These are phyloP conservation scores for Filobasidium floriforme DNA, from an alignment of 768 basidiomycete genomes.

Conservation along the genomic window DNA sequence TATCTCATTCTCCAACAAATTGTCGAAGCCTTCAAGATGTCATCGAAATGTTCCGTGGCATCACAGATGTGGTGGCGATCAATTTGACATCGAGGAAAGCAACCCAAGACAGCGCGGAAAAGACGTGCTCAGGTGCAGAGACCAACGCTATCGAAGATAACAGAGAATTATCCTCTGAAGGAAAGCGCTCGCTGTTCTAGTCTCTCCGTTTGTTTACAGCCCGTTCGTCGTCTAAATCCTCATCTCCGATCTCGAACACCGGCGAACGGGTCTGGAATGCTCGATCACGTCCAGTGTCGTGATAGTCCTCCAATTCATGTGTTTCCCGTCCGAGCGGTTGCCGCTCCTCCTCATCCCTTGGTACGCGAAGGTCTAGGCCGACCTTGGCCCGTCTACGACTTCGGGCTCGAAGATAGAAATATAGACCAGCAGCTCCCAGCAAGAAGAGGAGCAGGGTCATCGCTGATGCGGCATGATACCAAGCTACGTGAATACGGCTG, in stretches of 20 bases:
- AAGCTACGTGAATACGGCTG: slow-evolving; percentile 52
- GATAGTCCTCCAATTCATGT: slow-evolving; percentile 69
- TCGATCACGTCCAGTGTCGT: slow-evolving; percentile 44
- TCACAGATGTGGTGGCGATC: too few species aligned
- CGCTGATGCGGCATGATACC: slow-evolving; percentile 86
- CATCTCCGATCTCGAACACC: slow-evolving; percentile 52
- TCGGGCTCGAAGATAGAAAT: slow-evolving; percentile 70
- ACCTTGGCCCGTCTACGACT: slow-evolving; percentile 38
- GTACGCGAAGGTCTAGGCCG: slow-evolving; percentile 18
- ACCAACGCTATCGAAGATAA: too few species aligned
- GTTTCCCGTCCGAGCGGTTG: slow-evolving; percentile 46
- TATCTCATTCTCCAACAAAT: too few species aligned
- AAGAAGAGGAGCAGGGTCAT: slow-evolving; percentile 74
- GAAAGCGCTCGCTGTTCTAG: not conserved
- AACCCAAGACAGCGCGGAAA: too few species aligned
- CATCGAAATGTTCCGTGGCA: too few species aligned
- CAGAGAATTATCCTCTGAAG: too few species aligned
- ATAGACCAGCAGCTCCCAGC: slow-evolving; percentile 58
- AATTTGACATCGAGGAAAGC: too few species aligned
- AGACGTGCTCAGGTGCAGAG: too few species aligned
- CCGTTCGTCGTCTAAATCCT: slow-evolving; percentile 50
- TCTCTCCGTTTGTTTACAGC: not conserved
- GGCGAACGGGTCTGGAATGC: slow-evolving; percentile 27
- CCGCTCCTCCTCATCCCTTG: slow-evolving; percentile 31
- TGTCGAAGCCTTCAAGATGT: too few species aligned